Base-by-base conservation (phyloP, 202 grass and related monocot species). In the Brachypodium distachyon region DNA sequence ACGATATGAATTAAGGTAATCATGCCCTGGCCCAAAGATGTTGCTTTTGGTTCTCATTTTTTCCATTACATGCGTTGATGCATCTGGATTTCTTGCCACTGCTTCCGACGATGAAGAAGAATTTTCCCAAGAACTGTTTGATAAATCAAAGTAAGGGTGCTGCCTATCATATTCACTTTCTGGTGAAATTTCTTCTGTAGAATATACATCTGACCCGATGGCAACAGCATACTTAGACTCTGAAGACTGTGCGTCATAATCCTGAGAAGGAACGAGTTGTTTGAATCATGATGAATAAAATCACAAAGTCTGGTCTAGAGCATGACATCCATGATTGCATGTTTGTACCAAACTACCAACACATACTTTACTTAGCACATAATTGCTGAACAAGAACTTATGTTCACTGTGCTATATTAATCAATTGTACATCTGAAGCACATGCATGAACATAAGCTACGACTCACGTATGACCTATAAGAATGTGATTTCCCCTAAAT, bases 91-190 rank as follows among this genome's bases (percentile, higher is more conserved):
- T 71, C 39, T 50, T 78, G 79, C 17, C n/a, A 12, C 53, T 61
- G 74, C 46, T 83, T 83, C 80, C 67, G 69, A 17, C 67, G 69
- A 17, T 39, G 16, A 76, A 80, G 77, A 68, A 60, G 58, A 67
- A 57, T 32, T 63, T 18, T 69, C 59, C 42, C 59, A 79, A 54
- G 50, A 83, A 79, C 42, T 68, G 68, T 27, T 53, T n/a, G 80
- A 83, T 79, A 12, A 16, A 83, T 74, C 18, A 59, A 60, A 73
- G 50, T 52, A 52, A 52, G 58, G 54, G 43, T 51, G 70, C 50
- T 67, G 68, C 61, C 60, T 79, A 53, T 46, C 21, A 74, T 83
- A 53, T 52, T 78, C 67, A 61, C 85, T 83, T 52, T 11, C 59
- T 2, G 57, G 50, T 74, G 74, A 48, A 14, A 78, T 61, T 42